These are phyloP conservation scores for Blastocrithidia nonstop DNA, from an alignment of 208 protist genomes.

Conservation along the genomic window DNA sequence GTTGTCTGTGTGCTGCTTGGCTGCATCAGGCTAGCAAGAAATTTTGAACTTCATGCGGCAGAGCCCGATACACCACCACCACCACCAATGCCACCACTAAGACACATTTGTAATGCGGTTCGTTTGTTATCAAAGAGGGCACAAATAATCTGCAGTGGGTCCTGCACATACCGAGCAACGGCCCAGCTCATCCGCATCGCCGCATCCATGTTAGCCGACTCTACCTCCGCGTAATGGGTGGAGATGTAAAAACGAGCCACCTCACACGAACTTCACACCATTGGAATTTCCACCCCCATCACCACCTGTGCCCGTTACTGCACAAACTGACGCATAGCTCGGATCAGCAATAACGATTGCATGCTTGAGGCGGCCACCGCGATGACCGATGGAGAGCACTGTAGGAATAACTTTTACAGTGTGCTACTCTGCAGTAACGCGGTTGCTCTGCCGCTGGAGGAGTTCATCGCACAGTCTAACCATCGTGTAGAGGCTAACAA, in stretches of 20 bases:
- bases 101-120: conserved; percentile 42
- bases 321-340: conserved; percentile 44
- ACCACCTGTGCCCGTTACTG: conserved; percentile 20
- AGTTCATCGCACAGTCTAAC: conserved; percentile 43
- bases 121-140: conserved; percentile 52
- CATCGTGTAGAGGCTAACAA: conserved; percentile 51
- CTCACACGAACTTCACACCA: conserved; percentile 55
- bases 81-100: conserved; percentile 3
- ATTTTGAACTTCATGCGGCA: conserved; percentile 4
- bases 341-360: conserved; percentile 32
- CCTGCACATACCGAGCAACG: conserved; percentile 56
- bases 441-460: conserved; percentile 24
- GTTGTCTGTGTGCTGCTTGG: too few species aligned
- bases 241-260: conserved; percentile 48
- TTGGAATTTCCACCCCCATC: conserved; percentile 26
- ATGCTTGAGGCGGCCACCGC: conserved; percentile 35
- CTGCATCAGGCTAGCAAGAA: too few species aligned
- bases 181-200: conserved; percentile 22
- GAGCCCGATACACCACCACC: not conserved
- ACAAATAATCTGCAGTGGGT: conserved; percentile 44
- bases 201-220: conserved; percentile 20
- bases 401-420: conserved; percentile 44
- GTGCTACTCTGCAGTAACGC: conserved; percentile 30
- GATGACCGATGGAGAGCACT: conserved; percentile 50
- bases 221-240: conserved; percentile 22